Base-by-base conservation (phyloP, 2,329 filamentous ascomycete genomes). In the Paracamarosporium sp. region DNA sequence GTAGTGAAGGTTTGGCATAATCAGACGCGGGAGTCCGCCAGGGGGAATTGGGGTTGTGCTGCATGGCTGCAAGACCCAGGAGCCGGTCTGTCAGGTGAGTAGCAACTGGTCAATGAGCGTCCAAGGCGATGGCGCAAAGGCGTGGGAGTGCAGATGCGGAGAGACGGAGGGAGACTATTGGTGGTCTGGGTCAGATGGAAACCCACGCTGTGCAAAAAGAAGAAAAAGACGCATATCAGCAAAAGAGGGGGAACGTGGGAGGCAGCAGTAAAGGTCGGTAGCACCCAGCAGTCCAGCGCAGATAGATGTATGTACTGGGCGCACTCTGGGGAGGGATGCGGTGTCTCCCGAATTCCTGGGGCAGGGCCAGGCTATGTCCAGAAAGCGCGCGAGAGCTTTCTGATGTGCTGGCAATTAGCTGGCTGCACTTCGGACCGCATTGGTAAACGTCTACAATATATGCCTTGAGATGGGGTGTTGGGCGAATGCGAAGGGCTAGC, bases 381-480 rank as follows among this genome's bases (percentile, higher is more conserved):
- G 61, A 60, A 58, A 56, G 59, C 65, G 60, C 63, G 60, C 63
- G 65, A 67, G 71, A 71, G 66, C 69, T 69, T 66, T 53, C 66
- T 75, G 75, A 76, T 77, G 75, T 76, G 75, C 65, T 77, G 75
- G 73, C 75, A 77, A 63, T 66, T 62, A 67, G 47, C 67, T 57
- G 62, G 70, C 71, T 73, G 75, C 73, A 72, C 68, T 72, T 64
- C 62, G 68, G 59, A 66, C 70, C 66, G 68, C 66, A 72, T 75
- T 75, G 72, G 73, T 72, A 72, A 71, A 70, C 57, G 63, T 62
- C 64, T 58, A 71, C 71, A 73, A 69, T 75, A 70, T 73, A 75
- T 66, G 73, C 63, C 64, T 65, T 69, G 58, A 64, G 62, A 64
- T 65, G 66, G 72, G 67, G 68, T 67, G 73, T 71, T 75, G 74